Conservation (phyloP, 1,284 basidiomycete genomes). For the Sanguinoderma infundibulare region DNA sequence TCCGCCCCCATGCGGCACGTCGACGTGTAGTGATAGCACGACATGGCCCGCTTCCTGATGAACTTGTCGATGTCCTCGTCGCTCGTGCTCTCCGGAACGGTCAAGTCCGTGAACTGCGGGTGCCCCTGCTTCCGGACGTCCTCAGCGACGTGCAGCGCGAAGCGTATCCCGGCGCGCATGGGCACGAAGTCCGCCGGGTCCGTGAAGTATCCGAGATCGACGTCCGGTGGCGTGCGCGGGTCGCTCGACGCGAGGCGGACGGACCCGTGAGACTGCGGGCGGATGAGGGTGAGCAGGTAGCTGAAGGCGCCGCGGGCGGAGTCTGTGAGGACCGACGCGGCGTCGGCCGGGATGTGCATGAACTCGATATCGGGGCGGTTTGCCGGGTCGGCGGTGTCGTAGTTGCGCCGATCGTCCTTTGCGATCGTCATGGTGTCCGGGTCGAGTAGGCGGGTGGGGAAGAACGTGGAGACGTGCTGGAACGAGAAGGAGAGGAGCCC, state of each 20-base stretch:
- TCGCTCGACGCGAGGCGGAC: constrained; percentile 38
- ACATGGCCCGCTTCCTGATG: constrained; percentile 29
- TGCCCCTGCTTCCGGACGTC: constrained; percentile 38
- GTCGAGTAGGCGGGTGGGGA: constrained; percentile 31
- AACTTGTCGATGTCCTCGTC: constrained; percentile 33
- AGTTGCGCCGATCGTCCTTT: constrained; percentile 13
- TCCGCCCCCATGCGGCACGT: constrained; percentile 45
- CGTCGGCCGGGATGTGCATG: constrained; percentile 32
- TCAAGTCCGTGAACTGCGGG: constrained; percentile 33
- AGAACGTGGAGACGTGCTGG: constrained; percentile 33
- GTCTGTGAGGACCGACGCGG: constrained; percentile 21
- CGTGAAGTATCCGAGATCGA: constrained; percentile 37
- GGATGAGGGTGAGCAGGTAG: constrained; percentile 35
- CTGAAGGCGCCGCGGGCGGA: constrained; percentile 31
- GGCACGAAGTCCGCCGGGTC: constrained; percentile 30
- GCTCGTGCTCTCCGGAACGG: constrained; percentile 32
- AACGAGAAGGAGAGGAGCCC: constrained; percentile 37
- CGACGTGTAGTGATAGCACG: constrained; percentile 42
- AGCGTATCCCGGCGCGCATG: constrained; percentile 29
- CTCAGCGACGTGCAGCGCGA: constrained; percentile 33
- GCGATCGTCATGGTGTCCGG: not conserved
- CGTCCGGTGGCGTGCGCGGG: constrained; percentile 34
- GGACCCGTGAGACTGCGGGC: constrained; percentile 37
- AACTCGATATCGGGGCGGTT: constrained; percentile 42
- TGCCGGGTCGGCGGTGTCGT: constrained; percentile 25